Percentiles rank a stretch among this genome's conserved stretches.
These are phyloP conservation scores for Podaxis sp. DNA, from an alignment of 768 basidiomycete genomes.

Conservation along the genomic window DNA sequence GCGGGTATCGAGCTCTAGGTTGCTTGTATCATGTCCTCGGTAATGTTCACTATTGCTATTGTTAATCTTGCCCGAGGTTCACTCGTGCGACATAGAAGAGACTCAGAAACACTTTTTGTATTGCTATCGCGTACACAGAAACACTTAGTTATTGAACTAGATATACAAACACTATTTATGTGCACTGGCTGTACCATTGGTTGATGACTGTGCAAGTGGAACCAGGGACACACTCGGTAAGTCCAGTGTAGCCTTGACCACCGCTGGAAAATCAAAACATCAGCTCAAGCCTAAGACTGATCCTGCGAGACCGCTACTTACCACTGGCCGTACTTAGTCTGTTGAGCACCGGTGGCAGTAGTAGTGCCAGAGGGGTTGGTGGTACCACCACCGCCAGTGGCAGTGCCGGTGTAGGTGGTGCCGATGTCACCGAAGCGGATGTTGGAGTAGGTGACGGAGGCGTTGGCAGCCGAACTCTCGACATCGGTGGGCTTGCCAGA, in stretches of 20 bases:
- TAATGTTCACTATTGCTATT: neutral
- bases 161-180: neutral
- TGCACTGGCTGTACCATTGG: neutral
- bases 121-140: neutral
- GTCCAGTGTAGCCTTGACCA: neutral
- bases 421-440: constrained; percentile 53
- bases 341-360: neutral
- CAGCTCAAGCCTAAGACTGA: neutral
- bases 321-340: neutral
- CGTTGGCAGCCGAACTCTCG: constrained; percentile 36
- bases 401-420: constrained; percentile 35
- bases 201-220: neutral
- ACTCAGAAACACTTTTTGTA: neutral
- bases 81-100: neutral
- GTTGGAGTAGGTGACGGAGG: constrained; percentile 53
- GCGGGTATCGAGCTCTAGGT: neutral
- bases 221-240: neutral
- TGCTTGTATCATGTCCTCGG: neutral
- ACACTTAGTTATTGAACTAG: neutral
- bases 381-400: constrained; percentile 11
- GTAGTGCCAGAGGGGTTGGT: neutral
- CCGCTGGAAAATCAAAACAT: neutral
- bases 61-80: neutral
- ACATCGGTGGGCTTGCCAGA: constrained; percentile 47
- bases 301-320: neutral